Base-by-base conservation (phyloP, 306 rosid species). In the Hylodesmum podocarpum region DNA sequence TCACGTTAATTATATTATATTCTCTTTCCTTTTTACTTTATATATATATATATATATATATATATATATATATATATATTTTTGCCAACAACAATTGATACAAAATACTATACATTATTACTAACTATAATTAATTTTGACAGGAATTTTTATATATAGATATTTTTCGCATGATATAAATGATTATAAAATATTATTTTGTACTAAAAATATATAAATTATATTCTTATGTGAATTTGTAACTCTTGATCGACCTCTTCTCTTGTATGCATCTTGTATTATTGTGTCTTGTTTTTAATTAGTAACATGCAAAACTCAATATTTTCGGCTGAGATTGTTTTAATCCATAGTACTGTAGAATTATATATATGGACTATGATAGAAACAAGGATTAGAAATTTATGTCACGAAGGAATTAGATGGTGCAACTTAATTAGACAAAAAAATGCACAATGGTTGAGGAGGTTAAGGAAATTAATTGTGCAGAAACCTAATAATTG, bases 371-470 rank as follows among this genome's bases (percentile, higher is more conserved):
- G n/a, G 55, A 15, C 33, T 28, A n/a, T 61, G 43, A 31, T 59
- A n/a, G 6, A 12, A 14, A 27, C 13, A 19, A 57, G 27, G 22
- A 29, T 13, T 29, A 15, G 3, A 31, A 16, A 61, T 31, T 31
- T 31, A 61, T 31, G 14, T 31, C 14, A 61, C 16, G 15, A 61
- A 29, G 25, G 43, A 61, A 31, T 31, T n/a, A 8, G 13, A 41
- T 61, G 24, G 25, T 61, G 67, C 25, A 61, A 61, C 25, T 61
- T 61, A 31, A 61, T 16, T 31, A 61, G 25, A 31, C 66, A 61
- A n/a, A n/a, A n/a, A 62, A 58, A n/a, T 8, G 15, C 1, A 1
- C 28, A 75, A 83, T 83, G 37, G 84, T 72, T 43, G 15, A 15
- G 75, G 72, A 49, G 72, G 15, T 55, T 18, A 47, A 59, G 44